These are phyloP conservation scores for Alternaria metachromatica DNA, from an alignment of 2,329 filamentous ascomycete species.

Conservation along the genomic window DNA sequence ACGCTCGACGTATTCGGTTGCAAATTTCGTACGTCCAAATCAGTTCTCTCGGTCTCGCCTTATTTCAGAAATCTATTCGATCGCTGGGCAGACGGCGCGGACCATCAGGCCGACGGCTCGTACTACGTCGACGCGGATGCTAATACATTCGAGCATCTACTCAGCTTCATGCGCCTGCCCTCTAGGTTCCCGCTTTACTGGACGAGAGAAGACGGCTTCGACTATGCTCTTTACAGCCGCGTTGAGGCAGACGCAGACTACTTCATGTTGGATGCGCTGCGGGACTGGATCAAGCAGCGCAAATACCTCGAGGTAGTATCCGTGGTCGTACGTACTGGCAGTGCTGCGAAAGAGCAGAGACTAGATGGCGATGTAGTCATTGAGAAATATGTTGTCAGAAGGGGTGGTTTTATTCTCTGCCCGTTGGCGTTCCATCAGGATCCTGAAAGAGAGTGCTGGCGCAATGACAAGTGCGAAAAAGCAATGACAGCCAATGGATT, in stretches of 20 bases:
- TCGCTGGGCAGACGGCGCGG: constrained; percentile 1
- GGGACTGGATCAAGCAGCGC: constrained; percentile 34
- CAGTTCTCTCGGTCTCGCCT: constrained; percentile 1
- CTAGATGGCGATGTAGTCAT: background rate
- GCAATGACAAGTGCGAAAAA: background rate
- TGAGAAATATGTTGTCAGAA: background rate
- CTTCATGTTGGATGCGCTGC: constrained; percentile 36
- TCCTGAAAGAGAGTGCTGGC: no score
- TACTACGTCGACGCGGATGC: constrained; percentile 49
- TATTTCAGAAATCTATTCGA: background rate
- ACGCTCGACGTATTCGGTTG: background rate
- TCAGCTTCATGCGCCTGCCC: constrained; percentile 11
- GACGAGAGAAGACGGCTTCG: constrained; percentile 34
- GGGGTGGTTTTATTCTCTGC: background rate
- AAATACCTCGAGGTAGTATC: constrained; percentile 8
- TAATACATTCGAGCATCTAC: constrained; percentile 30
- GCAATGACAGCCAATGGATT: background rate
- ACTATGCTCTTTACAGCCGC: constrained; percentile 37
- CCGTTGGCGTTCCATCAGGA: background rate
- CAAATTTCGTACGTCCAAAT: background rate
- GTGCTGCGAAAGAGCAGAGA: background rate
- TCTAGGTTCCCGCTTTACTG: constrained; percentile 38
- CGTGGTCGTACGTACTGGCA: no score
- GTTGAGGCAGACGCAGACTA: constrained; percentile 41
- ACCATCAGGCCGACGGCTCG: constrained; percentile 25